These are phyloP conservation scores for Diaporthe sp. DNA, from an alignment of 2,329 filamentous ascomycete genomes.

Conservation along the genomic window DNA sequence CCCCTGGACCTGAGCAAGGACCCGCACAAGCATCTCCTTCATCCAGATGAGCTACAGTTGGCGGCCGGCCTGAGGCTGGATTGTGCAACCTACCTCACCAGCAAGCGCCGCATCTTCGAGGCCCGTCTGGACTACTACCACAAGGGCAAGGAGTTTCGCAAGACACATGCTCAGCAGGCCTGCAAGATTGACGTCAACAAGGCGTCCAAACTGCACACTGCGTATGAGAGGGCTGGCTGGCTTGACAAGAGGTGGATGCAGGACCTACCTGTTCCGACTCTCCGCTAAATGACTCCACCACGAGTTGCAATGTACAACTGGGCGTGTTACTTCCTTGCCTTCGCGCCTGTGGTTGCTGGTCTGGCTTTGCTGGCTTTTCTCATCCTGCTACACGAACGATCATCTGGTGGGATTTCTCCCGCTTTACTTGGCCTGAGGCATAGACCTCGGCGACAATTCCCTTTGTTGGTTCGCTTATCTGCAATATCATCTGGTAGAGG, in stretches of 20 bases:
- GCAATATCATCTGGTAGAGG: conserved; percentile 18
- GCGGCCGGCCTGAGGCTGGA: conserved; percentile 86
- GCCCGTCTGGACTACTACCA: conserved; percentile 77
- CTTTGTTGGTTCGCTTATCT: neutral
- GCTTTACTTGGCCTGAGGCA: neutral
- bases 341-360: too few species aligned
- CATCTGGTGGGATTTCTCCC: neutral
- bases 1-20: conserved; percentile 83
- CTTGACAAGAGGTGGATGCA: conserved; percentile 69
- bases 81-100: conserved; percentile 90
- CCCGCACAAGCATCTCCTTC: conserved; percentile 77
- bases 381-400: neutral
- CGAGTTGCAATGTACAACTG: neutral
- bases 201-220: conserved; percentile 91
- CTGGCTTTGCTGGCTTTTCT: neutral
- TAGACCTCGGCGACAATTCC: neutral
- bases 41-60: conserved; percentile 82
- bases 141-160: conserved; percentile 87
- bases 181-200: conserved; percentile 99
- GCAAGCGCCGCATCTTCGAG: conserved; percentile 92
- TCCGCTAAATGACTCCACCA: neutral
- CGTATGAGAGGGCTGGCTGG: conserved; percentile 90
- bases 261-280: conserved; percentile 31
- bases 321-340: neutral
- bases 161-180: conserved; percentile 96